Evolutionary conservation across 164 flowering plant species (phyloP).

Genomic region (Vitis rupestris): DNA sequence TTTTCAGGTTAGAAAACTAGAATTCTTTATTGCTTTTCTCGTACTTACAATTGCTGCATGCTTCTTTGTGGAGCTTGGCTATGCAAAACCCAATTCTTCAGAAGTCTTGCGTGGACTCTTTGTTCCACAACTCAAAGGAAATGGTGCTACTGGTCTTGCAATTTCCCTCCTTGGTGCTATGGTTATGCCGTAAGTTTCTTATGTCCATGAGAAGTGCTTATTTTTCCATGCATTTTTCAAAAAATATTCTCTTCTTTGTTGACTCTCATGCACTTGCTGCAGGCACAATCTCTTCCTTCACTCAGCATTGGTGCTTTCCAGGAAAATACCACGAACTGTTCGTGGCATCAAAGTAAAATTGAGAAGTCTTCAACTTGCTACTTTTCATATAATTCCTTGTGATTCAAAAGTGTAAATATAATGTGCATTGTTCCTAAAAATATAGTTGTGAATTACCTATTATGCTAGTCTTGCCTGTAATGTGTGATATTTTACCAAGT

Average conservation of each 20-base stretch:
- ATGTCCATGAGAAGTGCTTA: neutral
- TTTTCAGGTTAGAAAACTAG: constrained; percentile 86
- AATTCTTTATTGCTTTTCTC: constrained; percentile 78
- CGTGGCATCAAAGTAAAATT: constrained; percentile 64
- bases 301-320: constrained; percentile 89
- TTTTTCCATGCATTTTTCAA: neutral
- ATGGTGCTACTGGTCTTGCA: constrained; percentile 82
- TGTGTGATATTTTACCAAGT: neutral
- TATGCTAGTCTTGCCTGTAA: neutral
- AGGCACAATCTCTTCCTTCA: constrained; percentile 96
- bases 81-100: constrained; percentile 67
- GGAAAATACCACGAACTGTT: constrained; percentile 80
- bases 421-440: neutral
- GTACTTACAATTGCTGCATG: constrained; percentile 87
- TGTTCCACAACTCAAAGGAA: constrained; percentile 83
- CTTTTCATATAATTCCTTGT: neutral
- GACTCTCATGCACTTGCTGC: constrained; percentile 17
- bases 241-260: constrained; percentile 3
- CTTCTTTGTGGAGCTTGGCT: constrained; percentile 78
- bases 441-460: neutral
- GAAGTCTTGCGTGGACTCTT: constrained; percentile 85
- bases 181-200: constrained; percentile 87
- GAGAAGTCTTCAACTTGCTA: neutral
- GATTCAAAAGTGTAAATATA: neutral
- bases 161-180: constrained; percentile 93